A percentile compares a stretch with the other conserved stretches of the same genome.
Evolutionary conservation across 305 asterid genomes (phyloP).

Genomic region (Solanum hybrid): DNA sequence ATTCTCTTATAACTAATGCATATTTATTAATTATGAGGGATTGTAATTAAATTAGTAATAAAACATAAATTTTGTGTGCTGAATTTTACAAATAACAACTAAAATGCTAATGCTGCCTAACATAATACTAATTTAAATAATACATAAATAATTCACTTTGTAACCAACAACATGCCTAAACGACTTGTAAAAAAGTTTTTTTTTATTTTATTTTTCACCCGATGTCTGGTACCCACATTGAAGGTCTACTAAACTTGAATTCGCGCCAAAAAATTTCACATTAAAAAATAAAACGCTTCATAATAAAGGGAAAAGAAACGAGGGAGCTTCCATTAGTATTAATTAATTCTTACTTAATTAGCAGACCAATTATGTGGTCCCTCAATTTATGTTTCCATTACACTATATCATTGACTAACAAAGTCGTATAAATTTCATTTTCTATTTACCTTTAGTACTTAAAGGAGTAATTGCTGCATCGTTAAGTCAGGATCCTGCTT

Average conservation of each 20-base stretch:
- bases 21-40: not conserved
- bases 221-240: no score
- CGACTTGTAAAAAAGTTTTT: not conserved
- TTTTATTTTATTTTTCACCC: not conserved
- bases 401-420: slow-evolving; percentile 15
- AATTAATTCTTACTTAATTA: not conserved
- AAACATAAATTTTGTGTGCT: not conserved
- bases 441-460: not conserved
- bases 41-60: not conserved
- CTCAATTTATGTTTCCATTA: slow-evolving; percentile 39
- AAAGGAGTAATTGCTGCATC: slow-evolving; percentile 17
- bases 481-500: slow-evolving; percentile 47
- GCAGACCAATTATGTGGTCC: slow-evolving; percentile 73
- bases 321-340: not conserved
- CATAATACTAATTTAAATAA: not conserved
- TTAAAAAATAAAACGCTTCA: no score
- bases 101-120: not conserved
- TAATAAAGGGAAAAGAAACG: no score
- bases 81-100: not conserved
- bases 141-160: not conserved
- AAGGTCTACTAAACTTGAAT: not conserved
- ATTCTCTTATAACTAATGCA: not conserved
- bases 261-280: no score
- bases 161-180: not conserved
- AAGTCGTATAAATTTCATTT: not conserved